These are phyloP conservation scores for Adiantum capillusveneris DNA, from an alignment of 75 land plant genomes.

Conservation along the genomic window DNA sequence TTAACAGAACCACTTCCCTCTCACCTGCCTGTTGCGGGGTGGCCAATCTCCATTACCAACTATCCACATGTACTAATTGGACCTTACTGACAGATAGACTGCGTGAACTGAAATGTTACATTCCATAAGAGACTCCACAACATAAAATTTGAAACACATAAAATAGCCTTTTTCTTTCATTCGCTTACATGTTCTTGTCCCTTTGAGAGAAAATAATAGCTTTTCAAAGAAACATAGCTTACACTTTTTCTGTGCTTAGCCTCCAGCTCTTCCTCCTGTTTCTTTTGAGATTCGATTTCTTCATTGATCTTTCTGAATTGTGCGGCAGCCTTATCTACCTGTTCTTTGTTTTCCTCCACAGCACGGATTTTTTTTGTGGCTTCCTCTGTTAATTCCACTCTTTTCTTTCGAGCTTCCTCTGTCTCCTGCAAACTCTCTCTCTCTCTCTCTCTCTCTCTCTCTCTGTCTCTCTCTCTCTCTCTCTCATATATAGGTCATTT, in stretches of 20 bases:
- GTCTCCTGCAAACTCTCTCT: neutral
- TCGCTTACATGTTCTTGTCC: no score
- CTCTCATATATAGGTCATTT: no score
- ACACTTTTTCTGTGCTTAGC: neutral
- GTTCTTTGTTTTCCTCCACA: neutral
- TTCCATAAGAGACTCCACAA: no score
- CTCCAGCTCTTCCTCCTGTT: neutral
- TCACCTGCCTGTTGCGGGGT: no score
- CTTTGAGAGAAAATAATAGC: no score
- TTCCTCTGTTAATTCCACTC: neutral
- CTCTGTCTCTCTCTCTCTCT: neutral
- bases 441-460: constrained; percentile 8
- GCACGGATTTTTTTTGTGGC: neutral
- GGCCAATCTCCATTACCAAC: no score
- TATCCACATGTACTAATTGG: no score
- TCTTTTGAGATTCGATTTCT: neutral
- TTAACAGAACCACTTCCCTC: no score
- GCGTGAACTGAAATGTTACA: no score
- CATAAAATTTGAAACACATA: no score
- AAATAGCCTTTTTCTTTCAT: no score
- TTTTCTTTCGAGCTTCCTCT: neutral
- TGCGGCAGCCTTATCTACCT: constrained; percentile 2
- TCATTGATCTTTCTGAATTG: neutral
- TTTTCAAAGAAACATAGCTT: neutral
- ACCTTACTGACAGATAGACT: no score